These are phyloP conservation scores for Huntiella moniliformis DNA, from an alignment of 2,329 filamentous ascomycete species.

Conservation along the genomic window DNA sequence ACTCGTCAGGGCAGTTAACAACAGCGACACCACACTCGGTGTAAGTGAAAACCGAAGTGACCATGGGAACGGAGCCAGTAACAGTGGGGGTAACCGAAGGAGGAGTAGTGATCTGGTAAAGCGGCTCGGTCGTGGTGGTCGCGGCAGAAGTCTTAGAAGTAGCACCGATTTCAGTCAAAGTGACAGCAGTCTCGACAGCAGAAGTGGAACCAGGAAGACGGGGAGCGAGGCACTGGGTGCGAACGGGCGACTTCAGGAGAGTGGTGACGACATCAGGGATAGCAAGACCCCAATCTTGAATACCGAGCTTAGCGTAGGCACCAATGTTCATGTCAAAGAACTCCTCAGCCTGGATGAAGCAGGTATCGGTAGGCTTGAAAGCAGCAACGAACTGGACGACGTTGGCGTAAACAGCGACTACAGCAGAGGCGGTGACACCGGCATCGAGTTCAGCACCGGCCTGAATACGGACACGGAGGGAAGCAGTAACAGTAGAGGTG, in stretches of 20 bases:
- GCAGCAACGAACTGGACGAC: slow-evolving; percentile 32
- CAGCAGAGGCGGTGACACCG: slow-evolving; percentile 22
- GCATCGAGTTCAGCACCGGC: slow-evolving; percentile 23
- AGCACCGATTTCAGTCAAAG: neutral
- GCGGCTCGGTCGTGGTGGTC: neutral
- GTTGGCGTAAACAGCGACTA: slow-evolving; percentile 30
- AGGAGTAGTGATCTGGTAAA: no score
- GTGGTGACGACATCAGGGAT: slow-evolving; percentile 24
- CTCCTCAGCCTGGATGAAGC: slow-evolving; percentile 20
- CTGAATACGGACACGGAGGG: slow-evolving; percentile 31
- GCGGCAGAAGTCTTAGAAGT: neutral
- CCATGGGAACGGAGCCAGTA: no score
- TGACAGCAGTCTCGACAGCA: neutral
- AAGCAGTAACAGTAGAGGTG: slow-evolving; percentile 28
- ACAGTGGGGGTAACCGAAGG: no score
- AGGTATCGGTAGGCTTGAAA: slow-evolving; percentile 20
- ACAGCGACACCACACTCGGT: slow-evolving; percentile 22
- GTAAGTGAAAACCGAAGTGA: slow-evolving; percentile 15
- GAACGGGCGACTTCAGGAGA: slow-evolving; percentile 20
- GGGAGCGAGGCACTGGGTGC: slow-evolving; percentile 20
- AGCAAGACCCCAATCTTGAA: slow-evolving; percentile 22
- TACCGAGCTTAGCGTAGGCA: slow-evolving; percentile 20
- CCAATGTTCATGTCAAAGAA: slow-evolving; percentile 23
- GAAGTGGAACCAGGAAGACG: slow-evolving; percentile 3
- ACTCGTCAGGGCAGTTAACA: slow-evolving; percentile 22